Conservation (phyloP, 139 green algal species). For the Spirogloea muscicola region DNA sequence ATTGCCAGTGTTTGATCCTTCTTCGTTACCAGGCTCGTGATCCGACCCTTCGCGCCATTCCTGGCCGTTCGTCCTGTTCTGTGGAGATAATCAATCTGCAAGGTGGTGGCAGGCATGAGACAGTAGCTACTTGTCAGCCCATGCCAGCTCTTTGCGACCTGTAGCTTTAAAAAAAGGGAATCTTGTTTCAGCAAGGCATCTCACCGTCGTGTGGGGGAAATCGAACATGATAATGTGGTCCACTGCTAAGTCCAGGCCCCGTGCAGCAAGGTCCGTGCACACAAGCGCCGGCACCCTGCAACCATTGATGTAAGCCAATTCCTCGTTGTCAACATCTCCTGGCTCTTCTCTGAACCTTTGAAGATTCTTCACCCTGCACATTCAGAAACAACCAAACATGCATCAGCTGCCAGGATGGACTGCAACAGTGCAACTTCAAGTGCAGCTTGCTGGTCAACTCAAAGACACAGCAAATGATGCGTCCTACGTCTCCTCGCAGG, state of each 20-base stretch:
- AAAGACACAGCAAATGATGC: too few species aligned
- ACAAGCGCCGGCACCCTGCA: constrained; percentile 63
- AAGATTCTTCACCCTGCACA: constrained; percentile 30
- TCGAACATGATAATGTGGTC: constrained; percentile 98
- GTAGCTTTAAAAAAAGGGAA: background rate
- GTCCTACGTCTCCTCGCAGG: too few species aligned
- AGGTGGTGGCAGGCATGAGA: background rate
- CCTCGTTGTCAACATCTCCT: background rate
- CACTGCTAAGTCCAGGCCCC: constrained; percentile 88
- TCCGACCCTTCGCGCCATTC: constrained; percentile 35
- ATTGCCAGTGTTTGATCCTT: constrained; percentile 19
- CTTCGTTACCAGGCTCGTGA: constrained; percentile 45
- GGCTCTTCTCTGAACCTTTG: constrained; percentile 36
- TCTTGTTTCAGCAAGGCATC: background rate
- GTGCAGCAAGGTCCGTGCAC: constrained; percentile 89
- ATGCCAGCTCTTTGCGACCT: background rate
- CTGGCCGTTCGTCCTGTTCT: constrained; percentile 38
- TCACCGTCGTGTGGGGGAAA: constrained; percentile 77
- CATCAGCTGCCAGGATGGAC: too few species aligned
- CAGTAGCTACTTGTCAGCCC: background rate
- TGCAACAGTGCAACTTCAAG: too few species aligned
- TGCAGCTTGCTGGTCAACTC: too few species aligned
- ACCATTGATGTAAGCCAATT: background rate
- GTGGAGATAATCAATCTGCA: constrained; percentile 44
- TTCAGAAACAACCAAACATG: too few species aligned